Evolutionary conservation across 768 basidiomycete genomes (phyloP), one percentile per base, ranked within the genome.

Genomic region (Podaxis carcinomalis): DNA sequence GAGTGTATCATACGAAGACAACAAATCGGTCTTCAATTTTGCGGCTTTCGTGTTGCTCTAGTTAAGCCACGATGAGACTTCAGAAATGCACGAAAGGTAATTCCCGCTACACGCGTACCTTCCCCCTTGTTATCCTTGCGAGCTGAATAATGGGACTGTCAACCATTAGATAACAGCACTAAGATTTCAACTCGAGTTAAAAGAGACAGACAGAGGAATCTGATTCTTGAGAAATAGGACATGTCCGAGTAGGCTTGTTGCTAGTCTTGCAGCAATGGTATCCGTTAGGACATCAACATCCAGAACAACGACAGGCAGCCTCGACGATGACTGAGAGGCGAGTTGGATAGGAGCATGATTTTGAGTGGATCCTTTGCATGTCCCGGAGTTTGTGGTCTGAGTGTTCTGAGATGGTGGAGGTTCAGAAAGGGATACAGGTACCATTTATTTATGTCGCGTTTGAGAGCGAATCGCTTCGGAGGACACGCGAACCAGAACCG

Each of bases 151-250:
- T 76, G 4, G 90, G 90, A 49, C 90, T 90, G 57, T 56, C 14
- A 36, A 37, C 40, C 13, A 23, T 46, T 39, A 39, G 47, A 16
- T 36, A 11, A 40, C n/a, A 47, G 25, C 3, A 28, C 16, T 54
- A 6, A 6, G 56, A 37, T 23, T 51, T 40, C n/a, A 23, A 14
- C 4, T 32, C 50, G 28, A 46, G 14, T 25, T 44, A 51, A n/a
- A n/a, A 44, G 21, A 19, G 21, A 81, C 89, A 73, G 67, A 92
- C 90, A 92, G 85, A 1, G 90, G 90, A 0, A 92, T 77, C 66
- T 92, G 90, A 63, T 82, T 87, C 69, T 92, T 93, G 58, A 92
- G 74, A 68, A 89, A 93, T 16, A 92, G 70, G 1, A 91, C 79
- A 68, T 92, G 89, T 0, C 84, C 84, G 0, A 93, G 73, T 27